A percentile compares a stretch with the other conserved stretches of the same genome.
Evolutionary conservation across 176 grass and related monocot species (phyloP).

Genomic region (Cenchrus americanus): DNA sequence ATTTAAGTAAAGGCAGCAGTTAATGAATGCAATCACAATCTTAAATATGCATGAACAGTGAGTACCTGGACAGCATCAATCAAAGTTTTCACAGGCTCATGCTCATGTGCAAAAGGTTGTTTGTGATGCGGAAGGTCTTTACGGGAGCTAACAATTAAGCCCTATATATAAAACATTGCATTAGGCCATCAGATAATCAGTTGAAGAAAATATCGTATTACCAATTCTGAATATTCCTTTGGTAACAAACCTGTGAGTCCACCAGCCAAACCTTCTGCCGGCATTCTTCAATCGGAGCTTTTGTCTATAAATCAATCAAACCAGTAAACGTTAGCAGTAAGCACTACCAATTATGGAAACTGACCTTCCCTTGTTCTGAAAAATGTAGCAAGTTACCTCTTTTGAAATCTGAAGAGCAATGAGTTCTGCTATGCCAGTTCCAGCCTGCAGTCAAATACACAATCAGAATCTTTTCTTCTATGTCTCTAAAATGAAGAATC

Average conservation of each 20-base stretch:
- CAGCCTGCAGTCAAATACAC: constrained; percentile 72
- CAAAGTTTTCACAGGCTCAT: background rate
- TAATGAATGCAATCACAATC: too few species aligned
- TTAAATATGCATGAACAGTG: too few species aligned
- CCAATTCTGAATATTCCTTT: constrained; percentile 11
- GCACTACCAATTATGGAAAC: constrained; percentile 10
- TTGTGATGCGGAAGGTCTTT: constrained; percentile 75
- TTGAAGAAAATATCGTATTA: constrained; percentile 30
- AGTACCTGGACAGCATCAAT: too few species aligned
- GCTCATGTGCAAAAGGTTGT: constrained; percentile 91
- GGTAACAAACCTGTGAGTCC: constrained; percentile 81
- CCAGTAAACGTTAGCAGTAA: constrained; percentile 30
- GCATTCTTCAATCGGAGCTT: constrained; percentile 84
- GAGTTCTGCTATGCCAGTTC: constrained; percentile 98
- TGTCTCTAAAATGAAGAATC: background rate
- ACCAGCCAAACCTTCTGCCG: constrained; percentile 95
- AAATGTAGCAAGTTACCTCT: constrained; percentile 61
- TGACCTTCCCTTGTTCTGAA: background rate
- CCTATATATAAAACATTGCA: constrained; percentile 59
- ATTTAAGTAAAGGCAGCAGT: background rate
- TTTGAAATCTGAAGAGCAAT: constrained; percentile 97
- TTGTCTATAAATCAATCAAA: constrained; percentile 64
- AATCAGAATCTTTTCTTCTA: background rate
- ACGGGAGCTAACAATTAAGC: constrained; percentile 84
- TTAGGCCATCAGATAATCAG: constrained; percentile 31